phyloP scores from a whole-genome alignment of 2,329 filamentous ascomycete genomes.

The Fusarium sp. region DNA sequence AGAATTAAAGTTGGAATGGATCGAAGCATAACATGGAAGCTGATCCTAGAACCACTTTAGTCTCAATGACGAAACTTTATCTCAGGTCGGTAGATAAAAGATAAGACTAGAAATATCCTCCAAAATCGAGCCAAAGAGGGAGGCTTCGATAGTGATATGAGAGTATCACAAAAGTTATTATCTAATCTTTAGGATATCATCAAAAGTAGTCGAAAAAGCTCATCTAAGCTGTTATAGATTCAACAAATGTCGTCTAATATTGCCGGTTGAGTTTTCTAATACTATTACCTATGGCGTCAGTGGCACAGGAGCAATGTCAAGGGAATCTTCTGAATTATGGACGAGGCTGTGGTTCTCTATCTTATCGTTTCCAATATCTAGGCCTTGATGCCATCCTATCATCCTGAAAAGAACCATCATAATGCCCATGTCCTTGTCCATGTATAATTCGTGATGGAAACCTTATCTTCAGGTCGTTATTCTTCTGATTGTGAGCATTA shows the following conservation, averaged over 20 bases:
- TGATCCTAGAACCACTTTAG: no score
- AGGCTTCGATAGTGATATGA: no score
- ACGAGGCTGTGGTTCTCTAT: background rate
- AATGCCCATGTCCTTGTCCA: no score
- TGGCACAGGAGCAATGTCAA: background rate
- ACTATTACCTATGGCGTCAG: background rate
- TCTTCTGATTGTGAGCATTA: no score
- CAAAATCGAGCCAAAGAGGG: no score
- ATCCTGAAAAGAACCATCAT: background rate
- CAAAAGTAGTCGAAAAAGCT: background rate
- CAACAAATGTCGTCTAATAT: no score
- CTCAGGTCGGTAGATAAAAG: no score
- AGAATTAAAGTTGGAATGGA: background rate
- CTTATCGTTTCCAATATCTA: background rate
- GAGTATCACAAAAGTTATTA: background rate
- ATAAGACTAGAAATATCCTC: no score
- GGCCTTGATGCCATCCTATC: background rate
- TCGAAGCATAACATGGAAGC: background rate
- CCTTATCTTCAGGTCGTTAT: no score
- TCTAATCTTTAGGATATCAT: fast-evolving
- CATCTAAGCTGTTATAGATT: background rate
- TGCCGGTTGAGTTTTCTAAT: no score
- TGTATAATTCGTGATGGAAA: background rate
- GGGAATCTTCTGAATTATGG: background rate
- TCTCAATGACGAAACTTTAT: no score